Evolutionary conservation across 345 rosid genomes (phyloP), one percentile per base, ranked within the genome.

Genomic region (Populus simonii): DNA sequence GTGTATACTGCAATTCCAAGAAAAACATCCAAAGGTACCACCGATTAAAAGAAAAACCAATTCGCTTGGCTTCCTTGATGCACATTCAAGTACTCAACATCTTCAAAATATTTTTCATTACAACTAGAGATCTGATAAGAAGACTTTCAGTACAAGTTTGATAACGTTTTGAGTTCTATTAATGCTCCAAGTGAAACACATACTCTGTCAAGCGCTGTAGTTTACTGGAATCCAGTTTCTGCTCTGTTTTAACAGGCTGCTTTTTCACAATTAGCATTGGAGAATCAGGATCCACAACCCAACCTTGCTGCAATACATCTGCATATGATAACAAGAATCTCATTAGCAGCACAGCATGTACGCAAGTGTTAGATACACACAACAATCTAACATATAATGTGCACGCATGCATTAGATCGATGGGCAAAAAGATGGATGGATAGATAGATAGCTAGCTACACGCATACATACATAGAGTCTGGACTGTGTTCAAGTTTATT

Each of bases 121-220:
- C 7, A 27, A 23, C 23, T 15, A 15, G 33, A 6, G 13, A 74
- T 15, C 57, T 16, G 45, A 10, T 22, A 9, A 45, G 61, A 65
- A 8, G 25, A 29, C 22, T 18, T 45, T 7, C 18, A 53, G 35
- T 5, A 43, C n/a, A 15, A 74, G 33, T 23, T 38, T 65, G 17
- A 6, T 12, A n/a, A 3, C 9, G 43, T 68, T 68, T 45, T 38
- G 4, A 13, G 3, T 20, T 47, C 51, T 47, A 25, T 72, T 75
- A 92, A 78, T 89, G 93, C 86, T 94, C 95, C 31, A 92, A 92
- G 78, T 93, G 93, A 84, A 92, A 89, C 57, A 92, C 93, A 70
- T 88, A 96, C 78, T 96, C 95, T 0, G 97, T 96, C 82, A 96
- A 81, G 57, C 91, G 88, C 78, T 92, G 98, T 63, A 96, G 85